Evolutionary conservation across 257 asterid genomes (phyloP).

Genomic region (Rauvolfia tetraphylla): DNA sequence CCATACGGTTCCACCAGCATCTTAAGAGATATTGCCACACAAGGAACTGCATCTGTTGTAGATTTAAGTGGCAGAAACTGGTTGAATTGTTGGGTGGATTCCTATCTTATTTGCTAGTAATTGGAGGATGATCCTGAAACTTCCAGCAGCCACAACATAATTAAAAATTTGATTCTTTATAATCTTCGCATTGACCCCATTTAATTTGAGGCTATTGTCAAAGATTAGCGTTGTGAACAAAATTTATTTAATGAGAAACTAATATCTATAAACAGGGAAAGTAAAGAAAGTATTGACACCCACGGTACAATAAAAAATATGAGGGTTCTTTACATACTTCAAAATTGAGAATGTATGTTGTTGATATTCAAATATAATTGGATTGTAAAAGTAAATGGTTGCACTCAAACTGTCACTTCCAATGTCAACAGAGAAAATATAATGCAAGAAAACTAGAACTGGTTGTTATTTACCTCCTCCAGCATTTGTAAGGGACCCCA

Average conservation of each 20-base stretch:
- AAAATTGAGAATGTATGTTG: too few species aligned
- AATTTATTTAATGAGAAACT: neutral
- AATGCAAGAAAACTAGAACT: neutral
- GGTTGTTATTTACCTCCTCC: conserved; percentile 61
- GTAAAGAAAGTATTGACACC: neutral
- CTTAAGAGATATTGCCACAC: neutral
- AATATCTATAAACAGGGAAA: neutral
- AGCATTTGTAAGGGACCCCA: conserved; percentile 86
- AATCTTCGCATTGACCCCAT: neutral
- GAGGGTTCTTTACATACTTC: neutral
- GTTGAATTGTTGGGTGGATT: neutral
- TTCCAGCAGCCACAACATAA: neutral
- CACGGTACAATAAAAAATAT: too few species aligned
- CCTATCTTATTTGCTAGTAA: neutral
- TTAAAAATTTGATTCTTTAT: neutral
- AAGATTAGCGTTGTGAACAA: neutral
- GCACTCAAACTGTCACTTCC: neutral
- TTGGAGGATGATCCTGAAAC: too few species aligned
- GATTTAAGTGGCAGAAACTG: neutral
- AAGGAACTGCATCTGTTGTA: neutral
- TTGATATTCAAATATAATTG: too few species aligned
- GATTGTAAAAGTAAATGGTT: neutral
- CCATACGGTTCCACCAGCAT: neutral
- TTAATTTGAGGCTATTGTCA: neutral
- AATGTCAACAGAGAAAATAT: neutral